Conservation (phyloP, 2,329 filamentous ascomycete species). For the Pseudogymnoascus destructans region DNA sequence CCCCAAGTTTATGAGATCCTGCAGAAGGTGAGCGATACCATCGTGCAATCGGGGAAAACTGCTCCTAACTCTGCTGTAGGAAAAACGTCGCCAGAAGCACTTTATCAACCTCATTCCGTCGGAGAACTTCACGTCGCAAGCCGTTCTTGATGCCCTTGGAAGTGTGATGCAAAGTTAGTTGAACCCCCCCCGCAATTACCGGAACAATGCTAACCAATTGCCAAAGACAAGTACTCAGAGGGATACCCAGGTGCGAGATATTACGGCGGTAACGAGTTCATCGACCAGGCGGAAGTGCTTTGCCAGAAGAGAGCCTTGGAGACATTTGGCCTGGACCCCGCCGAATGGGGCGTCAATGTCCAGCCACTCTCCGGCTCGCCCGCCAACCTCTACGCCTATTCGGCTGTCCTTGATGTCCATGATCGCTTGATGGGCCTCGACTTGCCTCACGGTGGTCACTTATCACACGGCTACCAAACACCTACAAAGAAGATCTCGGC, state of each 20-base stretch:
- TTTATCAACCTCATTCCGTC: conserved; percentile 97
- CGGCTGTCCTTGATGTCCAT: conserved; percentile 80
- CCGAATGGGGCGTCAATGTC: conserved; percentile 95
- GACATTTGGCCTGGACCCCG: conserved; percentile 68
- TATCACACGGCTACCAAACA: conserved; percentile 80
- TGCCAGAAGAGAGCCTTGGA: conserved; percentile 85
- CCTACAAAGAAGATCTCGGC: conserved; percentile 93
- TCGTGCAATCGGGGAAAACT: background rate
- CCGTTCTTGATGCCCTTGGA: conserved; percentile 79
- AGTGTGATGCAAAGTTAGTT: conserved; percentile 85
- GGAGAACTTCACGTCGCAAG: conserved; percentile 90
- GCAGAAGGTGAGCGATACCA: conserved; percentile 53
- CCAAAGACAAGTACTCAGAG: conserved; percentile 87
- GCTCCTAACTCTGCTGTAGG: conserved; percentile 36
- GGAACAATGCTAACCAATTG: conserved; percentile 21
- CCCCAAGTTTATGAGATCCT: conserved; percentile 79
- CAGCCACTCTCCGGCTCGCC: conserved; percentile 51
- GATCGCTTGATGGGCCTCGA: conserved; percentile 76
- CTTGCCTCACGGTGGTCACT: conserved; percentile 10
- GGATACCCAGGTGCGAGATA: conserved; percentile 93
- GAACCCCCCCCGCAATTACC: background rate
- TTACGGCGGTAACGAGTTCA: conserved; percentile 94
- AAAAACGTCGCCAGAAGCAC: conserved; percentile 92
- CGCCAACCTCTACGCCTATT: conserved; percentile 74
- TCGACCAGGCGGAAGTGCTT: conserved; percentile 76